Evolutionary conservation across 768 basidiomycete genomes (phyloP).

Genomic region (Naganishia vishniacii): DNA sequence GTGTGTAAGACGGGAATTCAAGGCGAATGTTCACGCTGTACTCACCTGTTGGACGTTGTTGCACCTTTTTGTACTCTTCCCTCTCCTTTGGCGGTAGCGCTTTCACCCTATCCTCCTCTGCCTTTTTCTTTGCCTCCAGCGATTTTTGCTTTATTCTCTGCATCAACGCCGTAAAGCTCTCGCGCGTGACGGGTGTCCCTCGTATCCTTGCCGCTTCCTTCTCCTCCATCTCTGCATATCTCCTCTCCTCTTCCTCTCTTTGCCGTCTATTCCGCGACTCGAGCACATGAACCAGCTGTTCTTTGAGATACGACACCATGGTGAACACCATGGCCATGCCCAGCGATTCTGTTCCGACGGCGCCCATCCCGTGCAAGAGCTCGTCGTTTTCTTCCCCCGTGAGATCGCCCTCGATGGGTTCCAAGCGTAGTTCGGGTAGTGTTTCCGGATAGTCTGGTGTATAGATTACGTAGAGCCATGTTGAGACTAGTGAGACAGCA

Average conservation of each 20-base stretch:
- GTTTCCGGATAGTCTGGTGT: constrained; percentile 76
- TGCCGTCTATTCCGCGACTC: constrained; percentile 56
- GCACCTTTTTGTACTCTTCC: constrained; percentile 70
- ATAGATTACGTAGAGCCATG: constrained; percentile 70
- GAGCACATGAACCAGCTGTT: constrained; percentile 64
- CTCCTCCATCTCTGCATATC: constrained; percentile 65
- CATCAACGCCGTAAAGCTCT: constrained; percentile 78
- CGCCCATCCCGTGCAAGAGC: constrained; percentile 54
- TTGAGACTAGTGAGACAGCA: constrained; percentile 56
- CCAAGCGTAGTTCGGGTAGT: constrained; percentile 66
- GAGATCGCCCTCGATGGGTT: constrained; percentile 60
- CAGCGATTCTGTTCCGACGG: constrained; percentile 43
- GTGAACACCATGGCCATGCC: constrained; percentile 97
- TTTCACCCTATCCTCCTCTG: constrained; percentile 74
- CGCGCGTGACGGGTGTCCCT: constrained; percentile 83
- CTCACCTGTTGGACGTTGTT: constrained; percentile 65
- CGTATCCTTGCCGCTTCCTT: constrained; percentile 79
- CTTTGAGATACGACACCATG: constrained; percentile 74
- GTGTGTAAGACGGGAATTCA: background rate
- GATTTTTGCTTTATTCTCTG: constrained; percentile 67
- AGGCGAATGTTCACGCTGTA: background rate
- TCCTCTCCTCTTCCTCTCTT: constrained; percentile 66
- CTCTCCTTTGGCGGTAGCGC: constrained; percentile 69
- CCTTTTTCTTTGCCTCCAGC: constrained; percentile 56
- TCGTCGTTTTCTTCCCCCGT: constrained; percentile 55